Base-by-base conservation (phyloP, 2,329 filamentous ascomycete species). In the Talaromyces islandicus region DNA sequence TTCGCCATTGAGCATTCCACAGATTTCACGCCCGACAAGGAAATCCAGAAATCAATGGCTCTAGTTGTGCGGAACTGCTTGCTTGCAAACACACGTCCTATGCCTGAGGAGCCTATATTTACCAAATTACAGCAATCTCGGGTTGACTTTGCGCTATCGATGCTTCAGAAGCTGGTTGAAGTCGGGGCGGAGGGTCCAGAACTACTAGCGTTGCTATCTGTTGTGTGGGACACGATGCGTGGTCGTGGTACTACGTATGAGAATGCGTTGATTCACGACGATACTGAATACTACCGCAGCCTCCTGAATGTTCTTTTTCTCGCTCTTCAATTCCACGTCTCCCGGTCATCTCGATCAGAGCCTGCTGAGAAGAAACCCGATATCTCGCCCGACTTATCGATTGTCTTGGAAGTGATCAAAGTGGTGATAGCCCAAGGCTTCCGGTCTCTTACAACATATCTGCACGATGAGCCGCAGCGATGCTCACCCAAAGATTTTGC, bases 231-330 rank as follows among this genome's bases (percentile, higher is more conserved):
- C 54, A 80, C 85, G 14, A 80, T 88, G 53, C 78, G 79, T 41
- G 74, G 76, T 56, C 78, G 82, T 11, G 79, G 80, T 57, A 71
- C 79, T 7, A 82, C 84, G 48, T 88, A 88, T 64, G 85, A 88
- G 62, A 77, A 79, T 55, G 83, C 84, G 0, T 77, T 87, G 59
- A 77, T 79, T 4, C 79, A 79, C 58, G 79, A 83, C 17, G 80
- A 86, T 64, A 86, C 78, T 9, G 78, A 83, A 35, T 93, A 96
- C 70, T 95, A 95, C 73, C 88, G 94, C 54, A 88, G 88, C 0
- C 83, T 96, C 10, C 81, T 97, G 19, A 91, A 90, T 68, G 85
- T 93, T 3, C 82, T 99, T 5, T 97, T 94, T 70, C 86, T 97
- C 53, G 83, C 89, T 0, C 80, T 97, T 27, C 87, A 84, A 76